phyloP scores from a whole-genome alignment of 2,329 filamentous ascomycete species.

The Nigrograna mackinnonii region DNA sequence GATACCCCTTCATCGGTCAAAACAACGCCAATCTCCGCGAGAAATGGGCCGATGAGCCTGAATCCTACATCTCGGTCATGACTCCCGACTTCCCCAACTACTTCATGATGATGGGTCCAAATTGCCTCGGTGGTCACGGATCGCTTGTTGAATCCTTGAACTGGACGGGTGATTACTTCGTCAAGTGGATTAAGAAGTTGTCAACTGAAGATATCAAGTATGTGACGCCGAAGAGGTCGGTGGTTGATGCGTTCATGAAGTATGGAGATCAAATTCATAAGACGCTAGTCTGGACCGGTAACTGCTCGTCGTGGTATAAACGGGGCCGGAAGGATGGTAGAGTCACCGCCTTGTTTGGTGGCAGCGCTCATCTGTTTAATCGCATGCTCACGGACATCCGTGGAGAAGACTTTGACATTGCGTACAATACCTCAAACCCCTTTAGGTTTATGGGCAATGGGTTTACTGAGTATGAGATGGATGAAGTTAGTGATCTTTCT shows the following conservation, averaged over 20 bases:
- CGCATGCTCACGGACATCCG: conserved; percentile 38
- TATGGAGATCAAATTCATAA: conserved; percentile 22
- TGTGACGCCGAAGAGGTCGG: conserved; percentile 15
- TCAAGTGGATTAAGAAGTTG: conserved; percentile 26
- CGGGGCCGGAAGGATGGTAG: conserved; percentile 17
- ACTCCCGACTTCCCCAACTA: conserved; percentile 19
- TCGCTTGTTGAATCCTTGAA: conserved; percentile 19
- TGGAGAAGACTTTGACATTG: conserved; percentile 54
- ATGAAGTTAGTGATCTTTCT: conserved; percentile 32
- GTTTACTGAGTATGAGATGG: conserved; percentile 45
- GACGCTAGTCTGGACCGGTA: conserved; percentile 21
- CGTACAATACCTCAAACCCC: conserved; percentile 48
- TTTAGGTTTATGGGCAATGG: conserved; percentile 56
- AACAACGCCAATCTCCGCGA: conserved; percentile 42
- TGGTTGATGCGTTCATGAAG: conserved; percentile 17
- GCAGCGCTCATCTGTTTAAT: conserved; percentile 20
- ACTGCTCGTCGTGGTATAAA: conserved; percentile 21
- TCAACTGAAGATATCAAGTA: conserved; percentile 20
- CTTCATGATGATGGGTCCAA: conserved; percentile 29
- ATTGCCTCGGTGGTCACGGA: conserved; percentile 20
- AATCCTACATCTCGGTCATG: conserved; percentile 43
- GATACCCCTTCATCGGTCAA: conserved; percentile 45
- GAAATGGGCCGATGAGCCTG: conserved; percentile 42
- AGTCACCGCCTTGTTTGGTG: conserved; percentile 20
- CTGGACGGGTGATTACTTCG: conserved; percentile 23